These are phyloP conservation scores for Calonectria honghensis DNA, from an alignment of 2,329 filamentous ascomycete genomes.

Conservation along the genomic window DNA sequence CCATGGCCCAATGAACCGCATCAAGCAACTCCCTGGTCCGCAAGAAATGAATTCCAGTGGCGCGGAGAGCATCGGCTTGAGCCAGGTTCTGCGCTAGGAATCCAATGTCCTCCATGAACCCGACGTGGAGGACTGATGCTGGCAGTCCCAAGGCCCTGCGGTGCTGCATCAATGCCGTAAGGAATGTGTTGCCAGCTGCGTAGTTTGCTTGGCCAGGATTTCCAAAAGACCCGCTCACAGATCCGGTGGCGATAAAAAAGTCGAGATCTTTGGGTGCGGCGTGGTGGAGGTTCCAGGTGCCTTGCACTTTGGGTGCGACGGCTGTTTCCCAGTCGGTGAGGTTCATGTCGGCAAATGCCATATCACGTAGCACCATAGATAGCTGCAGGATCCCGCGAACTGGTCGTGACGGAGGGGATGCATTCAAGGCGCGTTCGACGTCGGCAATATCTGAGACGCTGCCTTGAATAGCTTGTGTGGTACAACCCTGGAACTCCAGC, in stretches of 20 bases:
- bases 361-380: background rate
- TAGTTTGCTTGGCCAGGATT: background rate
- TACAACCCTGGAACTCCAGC: background rate
- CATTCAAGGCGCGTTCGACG: background rate
- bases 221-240: background rate
- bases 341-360: background rate
- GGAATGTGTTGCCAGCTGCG: background rate
- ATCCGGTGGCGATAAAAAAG: background rate
- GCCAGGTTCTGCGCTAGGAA: background rate
- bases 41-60: background rate
- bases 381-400: background rate
- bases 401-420: background rate
- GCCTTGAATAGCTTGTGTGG: background rate
- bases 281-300: conserved; percentile 1
- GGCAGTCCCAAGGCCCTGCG: background rate
- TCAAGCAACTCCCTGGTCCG: background rate
- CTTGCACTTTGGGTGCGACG: background rate
- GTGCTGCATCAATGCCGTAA: background rate
- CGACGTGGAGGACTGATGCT: background rate
- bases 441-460: background rate
- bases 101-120: conserved; percentile 1
- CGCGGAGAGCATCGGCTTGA: background rate
- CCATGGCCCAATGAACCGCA: background rate
- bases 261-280: background rate
- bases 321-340: background rate